These are phyloP conservation scores for Paramecium sonneborni DNA, from an alignment of 73 alveolate species.

Conservation along the genomic window DNA sequence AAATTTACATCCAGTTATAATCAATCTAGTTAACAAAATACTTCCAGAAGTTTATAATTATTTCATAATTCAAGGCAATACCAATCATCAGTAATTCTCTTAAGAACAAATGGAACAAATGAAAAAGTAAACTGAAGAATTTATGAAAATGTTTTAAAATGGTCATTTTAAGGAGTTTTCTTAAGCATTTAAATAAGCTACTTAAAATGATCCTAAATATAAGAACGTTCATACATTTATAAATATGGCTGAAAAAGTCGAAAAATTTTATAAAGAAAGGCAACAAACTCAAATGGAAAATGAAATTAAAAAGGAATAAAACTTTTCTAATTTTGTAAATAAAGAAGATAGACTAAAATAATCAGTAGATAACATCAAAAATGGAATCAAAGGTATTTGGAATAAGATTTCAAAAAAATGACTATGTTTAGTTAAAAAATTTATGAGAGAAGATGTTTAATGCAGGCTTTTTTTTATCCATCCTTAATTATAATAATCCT, in stretches of 20 bases:
- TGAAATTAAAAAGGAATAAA: not conserved
- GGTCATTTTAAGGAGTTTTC: not conserved
- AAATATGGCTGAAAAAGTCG: not conserved
- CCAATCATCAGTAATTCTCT: not conserved
- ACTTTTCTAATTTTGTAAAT: not conserved
- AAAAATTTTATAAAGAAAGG: not conserved
- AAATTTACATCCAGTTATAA: not conserved
- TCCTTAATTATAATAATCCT: too few relatives aligned
- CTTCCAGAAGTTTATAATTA: not conserved
- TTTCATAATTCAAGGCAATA: not conserved
- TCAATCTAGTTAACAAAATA: not conserved
- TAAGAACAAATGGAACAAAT: constrained; percentile 6
- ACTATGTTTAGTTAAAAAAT: not conserved
- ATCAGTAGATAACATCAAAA: not conserved
- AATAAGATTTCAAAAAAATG: not conserved
- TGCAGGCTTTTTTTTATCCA: too few relatives aligned
- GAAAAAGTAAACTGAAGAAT: not conserved
- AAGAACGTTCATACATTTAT: not conserved
- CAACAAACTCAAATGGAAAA: not conserved
- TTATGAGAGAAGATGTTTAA: not conserved
- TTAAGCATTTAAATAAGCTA: not conserved
- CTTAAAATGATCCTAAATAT: not conserved
- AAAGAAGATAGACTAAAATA: not conserved
- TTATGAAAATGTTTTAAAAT: not conserved
- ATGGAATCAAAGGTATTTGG: not conserved